These are phyloP conservation scores for Neopestalotiopsis rosae DNA, from an alignment of 2,329 filamentous ascomycete genomes.

Conservation along the genomic window DNA sequence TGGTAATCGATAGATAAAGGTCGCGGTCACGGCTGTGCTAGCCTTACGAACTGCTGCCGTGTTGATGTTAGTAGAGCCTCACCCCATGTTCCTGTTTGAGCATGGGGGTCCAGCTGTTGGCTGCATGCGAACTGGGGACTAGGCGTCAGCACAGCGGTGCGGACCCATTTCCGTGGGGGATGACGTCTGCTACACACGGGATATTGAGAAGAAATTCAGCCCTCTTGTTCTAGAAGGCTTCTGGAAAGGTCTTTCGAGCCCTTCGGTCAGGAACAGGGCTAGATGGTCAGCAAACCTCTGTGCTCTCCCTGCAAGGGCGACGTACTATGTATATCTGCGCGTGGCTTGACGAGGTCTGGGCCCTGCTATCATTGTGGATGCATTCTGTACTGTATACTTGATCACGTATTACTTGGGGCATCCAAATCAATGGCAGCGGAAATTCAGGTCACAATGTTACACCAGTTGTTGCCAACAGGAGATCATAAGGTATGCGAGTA, in stretches of 20 bases:
- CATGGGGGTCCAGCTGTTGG: background rate
- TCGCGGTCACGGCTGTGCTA: background rate
- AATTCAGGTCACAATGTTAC: background rate
- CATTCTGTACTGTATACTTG: background rate
- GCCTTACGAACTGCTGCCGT: background rate
- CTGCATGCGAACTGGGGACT: background rate
- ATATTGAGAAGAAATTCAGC: background rate
- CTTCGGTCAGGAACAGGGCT: background rate
- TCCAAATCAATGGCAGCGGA: background rate
- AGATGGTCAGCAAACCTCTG: background rate
- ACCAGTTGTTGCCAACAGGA: background rate
- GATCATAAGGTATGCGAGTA: background rate
- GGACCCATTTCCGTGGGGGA: background rate
- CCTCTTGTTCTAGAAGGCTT: background rate
- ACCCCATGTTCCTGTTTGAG: background rate
- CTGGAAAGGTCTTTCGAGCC: background rate
- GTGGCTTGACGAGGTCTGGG: background rate
- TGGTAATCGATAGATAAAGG: background rate
- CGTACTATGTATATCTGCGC: background rate
- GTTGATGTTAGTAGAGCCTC: background rate
- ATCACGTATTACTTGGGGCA: background rate
- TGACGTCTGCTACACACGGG: background rate
- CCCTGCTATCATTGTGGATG: background rate
- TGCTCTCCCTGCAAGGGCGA: background rate
- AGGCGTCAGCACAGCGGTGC: constrained; percentile 1